Conservation (phyloP, 257 asterid species). For the Prunella vulgaris region DNA sequence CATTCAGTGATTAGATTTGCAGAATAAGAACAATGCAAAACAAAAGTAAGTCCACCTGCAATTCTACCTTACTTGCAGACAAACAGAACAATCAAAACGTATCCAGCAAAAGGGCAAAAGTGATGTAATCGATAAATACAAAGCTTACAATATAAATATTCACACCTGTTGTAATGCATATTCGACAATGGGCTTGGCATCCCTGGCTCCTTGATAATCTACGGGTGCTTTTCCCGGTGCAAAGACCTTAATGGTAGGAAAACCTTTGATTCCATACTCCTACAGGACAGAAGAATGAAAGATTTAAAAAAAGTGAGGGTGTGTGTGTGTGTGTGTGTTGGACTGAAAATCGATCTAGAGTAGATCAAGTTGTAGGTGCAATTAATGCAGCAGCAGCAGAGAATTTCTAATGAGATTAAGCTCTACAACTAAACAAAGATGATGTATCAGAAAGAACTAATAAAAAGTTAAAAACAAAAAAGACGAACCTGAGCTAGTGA, state of each 20-base stretch:
- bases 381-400: neutral
- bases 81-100: neutral
- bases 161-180: constrained; percentile 64
- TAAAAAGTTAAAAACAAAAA: neutral
- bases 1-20: neutral
- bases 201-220: constrained; percentile 95
- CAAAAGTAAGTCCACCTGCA: neutral
- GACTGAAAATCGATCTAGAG: neutral
- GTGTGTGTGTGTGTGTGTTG: neutral
- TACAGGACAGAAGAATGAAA: constrained; percentile 25
- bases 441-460: neutral
- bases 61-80: neutral
- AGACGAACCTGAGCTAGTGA: constrained; percentile 76
- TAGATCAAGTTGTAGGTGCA: neutral
- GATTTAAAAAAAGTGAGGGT: neutral
- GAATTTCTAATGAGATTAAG: constrained; percentile 5
- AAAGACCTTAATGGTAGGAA: constrained; percentile 95
- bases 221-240: constrained; percentile 83
- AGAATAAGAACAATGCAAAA: neutral
- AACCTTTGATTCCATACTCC: constrained; percentile 91
- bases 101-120: neutral
- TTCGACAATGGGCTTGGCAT: constrained; percentile 74
- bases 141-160: neutral
- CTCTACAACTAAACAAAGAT: neutral
- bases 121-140: neutral